Evolutionary conservation across 75 land plant genomes (phyloP).

Genomic region (Selaginella moellendorffii): DNA sequence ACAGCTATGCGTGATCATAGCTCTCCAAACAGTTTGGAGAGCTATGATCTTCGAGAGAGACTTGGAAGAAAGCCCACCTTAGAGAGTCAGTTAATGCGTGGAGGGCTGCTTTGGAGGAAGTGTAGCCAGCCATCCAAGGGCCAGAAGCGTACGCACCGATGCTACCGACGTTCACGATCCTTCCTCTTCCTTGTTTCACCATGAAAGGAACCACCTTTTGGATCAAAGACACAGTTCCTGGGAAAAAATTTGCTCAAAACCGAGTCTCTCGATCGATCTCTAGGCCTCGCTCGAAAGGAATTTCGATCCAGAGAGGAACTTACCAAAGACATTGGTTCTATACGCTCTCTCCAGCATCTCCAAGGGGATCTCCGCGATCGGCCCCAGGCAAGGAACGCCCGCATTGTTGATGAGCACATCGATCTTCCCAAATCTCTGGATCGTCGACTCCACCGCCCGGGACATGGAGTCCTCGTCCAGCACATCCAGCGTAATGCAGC

Average conservation of each 20-base stretch:
- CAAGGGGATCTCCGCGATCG: constrained; percentile 68
- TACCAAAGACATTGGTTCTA: constrained; percentile 76
- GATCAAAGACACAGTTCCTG: constrained; percentile 61
- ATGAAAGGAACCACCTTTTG: constrained; percentile 89
- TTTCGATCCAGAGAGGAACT: background rate
- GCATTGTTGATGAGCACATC: constrained; percentile 91
- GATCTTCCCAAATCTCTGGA: constrained; percentile 46
- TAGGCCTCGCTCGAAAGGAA: background rate
- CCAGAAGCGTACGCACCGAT: constrained; percentile 41
- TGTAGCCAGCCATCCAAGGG: constrained; percentile 78
- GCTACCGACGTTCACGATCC: constrained; percentile 89
- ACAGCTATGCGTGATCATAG: no score
- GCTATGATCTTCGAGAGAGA: no score
- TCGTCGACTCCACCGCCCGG: constrained; percentile 20
- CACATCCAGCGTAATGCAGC: background rate
- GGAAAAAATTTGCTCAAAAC: background rate
- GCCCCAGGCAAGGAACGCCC: constrained; percentile 59
- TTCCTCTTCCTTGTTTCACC: constrained; percentile 59
- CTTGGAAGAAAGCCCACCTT: constrained; percentile 30
- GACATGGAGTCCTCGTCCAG: background rate
- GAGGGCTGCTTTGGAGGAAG: constrained; percentile 88
- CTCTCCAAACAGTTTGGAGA: no score
- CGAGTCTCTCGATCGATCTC: background rate
- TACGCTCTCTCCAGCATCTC: constrained; percentile 36
- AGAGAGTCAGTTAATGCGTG: constrained; percentile 64